Conservation (phyloP, 768 basidiomycete genomes). For the Podaxis sp. region DNA sequence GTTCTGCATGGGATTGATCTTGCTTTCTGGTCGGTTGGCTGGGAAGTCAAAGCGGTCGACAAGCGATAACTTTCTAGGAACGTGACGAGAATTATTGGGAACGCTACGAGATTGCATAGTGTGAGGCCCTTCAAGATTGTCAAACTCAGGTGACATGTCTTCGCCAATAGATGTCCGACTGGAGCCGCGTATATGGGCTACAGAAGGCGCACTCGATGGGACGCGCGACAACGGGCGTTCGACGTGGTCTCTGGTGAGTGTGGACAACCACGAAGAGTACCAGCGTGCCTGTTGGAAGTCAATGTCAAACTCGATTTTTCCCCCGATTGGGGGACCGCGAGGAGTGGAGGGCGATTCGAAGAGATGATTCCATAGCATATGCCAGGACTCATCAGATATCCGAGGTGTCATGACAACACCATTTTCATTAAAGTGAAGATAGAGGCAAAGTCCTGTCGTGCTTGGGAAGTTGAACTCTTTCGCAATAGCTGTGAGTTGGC, state of each 20-base stretch:
- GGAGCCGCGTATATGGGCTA: conserved; percentile 54
- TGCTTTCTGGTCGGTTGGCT: conserved; percentile 32
- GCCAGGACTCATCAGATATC: conserved; percentile 79
- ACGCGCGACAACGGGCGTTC: conserved; percentile 38
- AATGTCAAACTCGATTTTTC: conserved; percentile 85
- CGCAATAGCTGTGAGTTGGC: conserved; percentile 76
- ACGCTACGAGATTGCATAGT: conserved; percentile 29
- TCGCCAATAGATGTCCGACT: conserved; percentile 49
- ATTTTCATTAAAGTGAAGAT: conserved; percentile 61
- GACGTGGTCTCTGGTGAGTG: conserved; percentile 40
- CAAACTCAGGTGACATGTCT: conserved; percentile 38
- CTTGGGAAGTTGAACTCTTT: conserved; percentile 83
- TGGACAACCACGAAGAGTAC: conserved; percentile 70
- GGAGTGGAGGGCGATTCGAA: conserved; percentile 39
- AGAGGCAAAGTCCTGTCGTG: conserved; percentile 75
- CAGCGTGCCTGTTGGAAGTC: conserved; percentile 75
- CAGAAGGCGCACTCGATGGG: conserved; percentile 40
- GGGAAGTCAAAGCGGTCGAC: conserved; percentile 59
- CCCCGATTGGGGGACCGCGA: conserved; percentile 58
- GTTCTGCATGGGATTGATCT: conserved; percentile 25
- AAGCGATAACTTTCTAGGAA: conserved; percentile 67
- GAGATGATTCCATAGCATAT: conserved; percentile 64
- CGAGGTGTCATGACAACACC: conserved; percentile 62
- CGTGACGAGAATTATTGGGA: conserved; percentile 42
- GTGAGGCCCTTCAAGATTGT: conserved; percentile 29